A percentile compares a stretch with the other conserved stretches of the same genome.
Evolutionary conservation across 805 yeast species (phyloP).

Genomic region (Sungouiozyma ichnusensis): DNA sequence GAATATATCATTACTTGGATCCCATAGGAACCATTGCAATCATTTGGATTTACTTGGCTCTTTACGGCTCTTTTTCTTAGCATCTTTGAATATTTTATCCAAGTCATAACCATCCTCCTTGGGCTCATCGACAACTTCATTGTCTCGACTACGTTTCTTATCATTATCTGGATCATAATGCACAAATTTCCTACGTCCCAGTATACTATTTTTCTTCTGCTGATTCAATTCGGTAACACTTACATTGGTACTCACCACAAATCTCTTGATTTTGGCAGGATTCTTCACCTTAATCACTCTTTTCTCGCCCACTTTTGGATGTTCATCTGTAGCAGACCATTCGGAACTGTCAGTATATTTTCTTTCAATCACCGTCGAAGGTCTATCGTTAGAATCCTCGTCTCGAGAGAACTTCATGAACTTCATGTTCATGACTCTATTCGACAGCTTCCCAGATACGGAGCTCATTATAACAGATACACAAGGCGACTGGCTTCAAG

Average conservation of each 20-base stretch:
- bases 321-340: conserved; percentile 10
- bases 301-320: neutral
- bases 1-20: too few species aligned
- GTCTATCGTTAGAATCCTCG: conserved; percentile 27
- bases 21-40: too few species aligned
- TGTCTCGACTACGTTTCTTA: conserved; percentile 21
- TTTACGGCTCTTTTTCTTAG: conserved; percentile 15
- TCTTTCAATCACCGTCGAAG: conserved; percentile 29
- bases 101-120: conserved; percentile 15
- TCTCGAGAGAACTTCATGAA: conserved; percentile 43
- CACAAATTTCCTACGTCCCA: conserved; percentile 2
- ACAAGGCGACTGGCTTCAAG: neutral
- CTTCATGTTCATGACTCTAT: conserved; percentile 78
- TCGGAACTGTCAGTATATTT: conserved; percentile 28
- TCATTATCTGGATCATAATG: conserved; percentile 3
- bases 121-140: neutral
- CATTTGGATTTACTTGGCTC: conserved; percentile 8
- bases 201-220: neutral
- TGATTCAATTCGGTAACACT: conserved; percentile 2
- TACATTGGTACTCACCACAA: conserved; percentile 18
- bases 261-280: conserved; percentile 27
- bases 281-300: neutral
- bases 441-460: conserved; percentile 38
- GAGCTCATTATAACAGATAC: conserved; percentile 9
- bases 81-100: conserved; percentile 15